Conservation (phyloP, 2,329 filamentous ascomycete species). For the Curvularia lunata region DNA sequence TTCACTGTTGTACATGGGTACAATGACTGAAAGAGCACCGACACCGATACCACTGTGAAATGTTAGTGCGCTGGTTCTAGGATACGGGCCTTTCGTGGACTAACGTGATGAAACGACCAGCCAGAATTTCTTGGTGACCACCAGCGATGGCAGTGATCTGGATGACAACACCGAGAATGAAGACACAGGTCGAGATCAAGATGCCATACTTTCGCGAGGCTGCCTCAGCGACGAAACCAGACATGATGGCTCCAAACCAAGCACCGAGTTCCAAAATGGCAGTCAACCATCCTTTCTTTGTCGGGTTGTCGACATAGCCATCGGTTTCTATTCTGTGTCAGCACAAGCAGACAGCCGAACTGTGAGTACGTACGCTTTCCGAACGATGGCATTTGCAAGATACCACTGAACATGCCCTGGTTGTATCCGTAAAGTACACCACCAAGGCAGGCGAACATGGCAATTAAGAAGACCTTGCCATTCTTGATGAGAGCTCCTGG, state of each 20-base stretch:
- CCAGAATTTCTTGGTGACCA: slow-evolving; percentile 68
- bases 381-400: slow-evolving; percentile 61
- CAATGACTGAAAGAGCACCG: slow-evolving; percentile 71
- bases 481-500: slow-evolving; percentile 60
- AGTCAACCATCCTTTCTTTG: slow-evolving; percentile 57
- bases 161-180: slow-evolving; percentile 72
- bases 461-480: slow-evolving; percentile 61
- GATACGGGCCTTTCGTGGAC: slow-evolving; percentile 14
- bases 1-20: slow-evolving; percentile 59
- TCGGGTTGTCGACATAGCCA: slow-evolving; percentile 45
- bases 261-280: slow-evolving; percentile 78
- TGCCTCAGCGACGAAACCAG: slow-evolving; percentile 73
- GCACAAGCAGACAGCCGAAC: not conserved
- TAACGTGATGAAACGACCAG: slow-evolving; percentile 71
- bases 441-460: slow-evolving; percentile 60
- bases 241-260: slow-evolving; percentile 75
- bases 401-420: slow-evolving; percentile 77
- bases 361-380: slow-evolving; percentile 41
- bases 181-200: slow-evolving; percentile 68
- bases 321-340: slow-evolving; percentile 50
- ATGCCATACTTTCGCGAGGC: slow-evolving; percentile 73
- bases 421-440: slow-evolving; percentile 72
- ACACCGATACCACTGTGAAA: slow-evolving; percentile 64
- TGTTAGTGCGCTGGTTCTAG: slow-evolving; percentile 18
- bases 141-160: slow-evolving; percentile 67